Evolutionary conservation across 78 protist genomes (phyloP).

Genomic region (Guillardia theta): DNA sequence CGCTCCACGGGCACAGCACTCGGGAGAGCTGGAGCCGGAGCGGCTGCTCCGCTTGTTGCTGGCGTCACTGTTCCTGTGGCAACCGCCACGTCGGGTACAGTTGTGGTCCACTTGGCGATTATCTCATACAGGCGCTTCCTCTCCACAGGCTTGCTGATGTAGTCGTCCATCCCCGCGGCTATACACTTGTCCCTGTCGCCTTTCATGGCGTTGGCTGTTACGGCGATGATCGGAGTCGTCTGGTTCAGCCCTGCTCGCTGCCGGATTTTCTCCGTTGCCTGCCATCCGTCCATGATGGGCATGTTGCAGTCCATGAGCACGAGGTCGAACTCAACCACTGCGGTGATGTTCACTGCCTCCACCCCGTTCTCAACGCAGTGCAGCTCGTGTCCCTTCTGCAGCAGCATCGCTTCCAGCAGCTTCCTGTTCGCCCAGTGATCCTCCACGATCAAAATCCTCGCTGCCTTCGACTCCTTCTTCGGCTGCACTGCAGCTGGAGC

Average conservation of each 20-base stretch:
- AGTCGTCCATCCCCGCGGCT: slow-evolving; percentile 35
- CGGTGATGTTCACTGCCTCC: not conserved
- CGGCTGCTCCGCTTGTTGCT: no score
- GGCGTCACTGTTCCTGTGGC: no score
- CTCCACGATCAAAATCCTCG: not conserved
- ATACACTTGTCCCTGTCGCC: slow-evolving; percentile 19
- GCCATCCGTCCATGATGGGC: slow-evolving; percentile 43
- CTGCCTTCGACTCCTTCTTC: not conserved
- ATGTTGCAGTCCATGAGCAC: slow-evolving; percentile 28
- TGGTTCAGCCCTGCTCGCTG: not conserved
- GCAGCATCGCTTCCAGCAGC: not conserved
- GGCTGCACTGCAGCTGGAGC: no score
- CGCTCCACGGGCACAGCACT: not conserved
- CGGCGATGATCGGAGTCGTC: not conserved
- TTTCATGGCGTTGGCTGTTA: slow-evolving; percentile 19
- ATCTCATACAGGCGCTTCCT: not conserved
- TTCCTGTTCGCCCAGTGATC: slow-evolving; percentile 30
- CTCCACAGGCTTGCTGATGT: slow-evolving; percentile 10
- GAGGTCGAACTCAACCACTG: not conserved
- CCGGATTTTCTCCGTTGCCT: slow-evolving; percentile 16
- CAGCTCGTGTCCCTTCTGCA: not conserved
- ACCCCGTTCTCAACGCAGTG: not conserved
- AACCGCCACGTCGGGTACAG: no score
- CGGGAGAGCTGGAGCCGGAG: not conserved
- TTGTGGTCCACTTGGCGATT: not conserved